phyloP scores from a whole-genome alignment of 768 basidiomycete genomes.

The Panus rudis region DNA sequence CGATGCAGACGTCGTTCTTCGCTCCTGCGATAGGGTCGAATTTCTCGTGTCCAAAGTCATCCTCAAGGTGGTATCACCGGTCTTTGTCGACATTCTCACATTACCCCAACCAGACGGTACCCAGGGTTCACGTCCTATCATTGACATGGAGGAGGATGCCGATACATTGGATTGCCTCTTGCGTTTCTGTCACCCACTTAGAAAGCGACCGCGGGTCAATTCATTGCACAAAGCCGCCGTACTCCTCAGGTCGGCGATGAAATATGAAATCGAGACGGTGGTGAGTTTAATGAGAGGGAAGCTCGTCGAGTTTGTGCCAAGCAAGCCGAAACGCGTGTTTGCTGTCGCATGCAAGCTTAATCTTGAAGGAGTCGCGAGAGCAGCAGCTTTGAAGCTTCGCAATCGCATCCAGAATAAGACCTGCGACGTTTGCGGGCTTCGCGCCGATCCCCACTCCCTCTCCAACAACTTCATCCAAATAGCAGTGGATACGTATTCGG shows the following conservation, averaged over 20 bases:
- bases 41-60: conserved; percentile 5
- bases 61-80: conserved; percentile 4
- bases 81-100: conserved; percentile 8
- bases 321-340: conserved; percentile 10
- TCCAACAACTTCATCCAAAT: too few species aligned
- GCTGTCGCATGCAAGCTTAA: conserved; percentile 11
- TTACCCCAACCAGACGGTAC: neutral
- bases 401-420: neutral
- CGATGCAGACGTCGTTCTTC: conserved; percentile 1
- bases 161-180: conserved; percentile 12
- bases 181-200: conserved; percentile 14
- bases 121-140: too few species aligned
- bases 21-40: conserved; percentile 1
- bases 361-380: conserved; percentile 11
- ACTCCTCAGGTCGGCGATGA: conserved; percentile 16
- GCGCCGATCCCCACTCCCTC: too few species aligned
- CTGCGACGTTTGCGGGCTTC: neutral
- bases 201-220: conserved; percentile 1
- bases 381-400: conserved; percentile 6
- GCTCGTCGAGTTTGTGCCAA: neutral
- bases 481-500: conserved; percentile 5
- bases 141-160: conserved; percentile 8
- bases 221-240: conserved; percentile 3
- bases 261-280: conserved; percentile 15
- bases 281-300: conserved; percentile 3